These are phyloP conservation scores for Nitzschia sp. DNA, from an alignment of 108 stramenopile species.

Conservation along the genomic window DNA sequence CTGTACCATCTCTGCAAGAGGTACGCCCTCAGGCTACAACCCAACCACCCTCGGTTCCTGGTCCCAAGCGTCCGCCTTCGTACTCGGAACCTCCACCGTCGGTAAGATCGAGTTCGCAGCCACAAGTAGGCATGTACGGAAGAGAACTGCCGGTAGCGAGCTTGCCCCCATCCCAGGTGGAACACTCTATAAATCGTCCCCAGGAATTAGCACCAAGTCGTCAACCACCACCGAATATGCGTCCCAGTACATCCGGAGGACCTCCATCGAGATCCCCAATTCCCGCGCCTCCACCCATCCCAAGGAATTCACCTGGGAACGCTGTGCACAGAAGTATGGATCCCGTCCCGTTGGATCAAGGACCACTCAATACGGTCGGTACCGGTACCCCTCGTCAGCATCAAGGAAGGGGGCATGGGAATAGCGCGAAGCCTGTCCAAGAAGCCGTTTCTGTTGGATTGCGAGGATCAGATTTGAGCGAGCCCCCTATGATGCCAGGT, in stretches of 20 bases:
- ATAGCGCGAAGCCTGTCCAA: neutral
- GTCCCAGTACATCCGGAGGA: neutral
- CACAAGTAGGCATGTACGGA: neutral
- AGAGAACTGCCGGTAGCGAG: neutral
- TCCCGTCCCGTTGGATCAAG: neutral
- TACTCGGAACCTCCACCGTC: neutral
- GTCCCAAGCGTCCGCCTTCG: neutral
- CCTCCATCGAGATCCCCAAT: neutral
- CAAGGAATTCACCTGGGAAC: neutral
- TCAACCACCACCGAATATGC: neutral
- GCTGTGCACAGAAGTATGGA: neutral
- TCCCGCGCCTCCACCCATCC: neutral
- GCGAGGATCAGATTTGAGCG: neutral
- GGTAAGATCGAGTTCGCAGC: neutral
- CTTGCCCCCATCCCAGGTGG: neutral
- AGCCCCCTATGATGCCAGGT: slow-evolving; percentile 2
- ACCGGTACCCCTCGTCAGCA: neutral
- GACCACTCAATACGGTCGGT: neutral
- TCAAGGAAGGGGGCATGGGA: neutral
- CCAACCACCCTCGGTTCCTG: neutral
- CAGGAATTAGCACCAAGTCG: neutral
- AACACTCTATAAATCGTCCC: neutral
- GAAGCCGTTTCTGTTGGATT: neutral
- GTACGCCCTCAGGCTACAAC: too few relatives aligned
- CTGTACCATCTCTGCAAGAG: neutral